A percentile compares a stretch with the other conserved stretches of the same genome.
phyloP scores from a whole-genome alignment of 805 yeast species.

The Scheffersomyces amazonensis region DNA sequence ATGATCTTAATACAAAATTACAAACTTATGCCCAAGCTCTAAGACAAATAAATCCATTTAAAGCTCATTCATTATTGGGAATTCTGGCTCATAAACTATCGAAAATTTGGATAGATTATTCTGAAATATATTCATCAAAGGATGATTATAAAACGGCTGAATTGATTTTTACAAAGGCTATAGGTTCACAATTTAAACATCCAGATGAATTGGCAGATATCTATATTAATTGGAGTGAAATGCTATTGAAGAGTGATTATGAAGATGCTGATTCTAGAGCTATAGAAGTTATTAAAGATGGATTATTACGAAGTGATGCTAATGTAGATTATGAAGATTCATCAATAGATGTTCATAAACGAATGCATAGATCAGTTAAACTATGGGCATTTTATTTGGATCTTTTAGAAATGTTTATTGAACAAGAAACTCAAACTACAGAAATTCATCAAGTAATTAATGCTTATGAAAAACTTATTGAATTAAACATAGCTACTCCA shows the following conservation, averaged over 20 bases:
- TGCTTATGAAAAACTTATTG: slow-evolving; percentile 29
- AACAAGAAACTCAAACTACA: slow-evolving; percentile 27
- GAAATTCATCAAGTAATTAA: slow-evolving; percentile 15
- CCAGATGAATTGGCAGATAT: slow-evolving; percentile 65
- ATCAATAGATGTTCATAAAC: slow-evolving; percentile 49
- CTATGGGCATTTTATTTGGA: slow-evolving; percentile 78
- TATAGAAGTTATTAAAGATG: slow-evolving; percentile 27
- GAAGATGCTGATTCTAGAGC: slow-evolving; percentile 45
- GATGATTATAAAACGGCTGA: slow-evolving; percentile 59
- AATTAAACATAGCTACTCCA: slow-evolving; percentile 66
- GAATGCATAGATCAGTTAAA: slow-evolving; percentile 57
- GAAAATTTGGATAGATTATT: slow-evolving; percentile 68
- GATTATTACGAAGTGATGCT: slow-evolving; percentile 17
- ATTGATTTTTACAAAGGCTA: slow-evolving; percentile 59
- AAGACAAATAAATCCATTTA: slow-evolving; percentile 59
- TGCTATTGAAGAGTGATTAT: slow-evolving; percentile 51
- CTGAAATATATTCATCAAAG: slow-evolving; percentile 56
- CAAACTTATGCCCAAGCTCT: slow-evolving; percentile 66
- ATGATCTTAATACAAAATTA: slow-evolving; percentile 40
- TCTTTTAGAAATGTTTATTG: slow-evolving; percentile 56
- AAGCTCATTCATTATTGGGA: slow-evolving; percentile 21
- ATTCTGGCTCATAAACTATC: slow-evolving; percentile 37
- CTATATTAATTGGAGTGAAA: slow-evolving; percentile 75
- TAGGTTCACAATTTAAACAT: slow-evolving; percentile 64
- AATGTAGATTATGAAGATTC: slow-evolving; percentile 34